These are phyloP conservation scores for Carallia pectinifolia DNA, from an alignment of 345 rosid genomes.

Conservation along the genomic window DNA sequence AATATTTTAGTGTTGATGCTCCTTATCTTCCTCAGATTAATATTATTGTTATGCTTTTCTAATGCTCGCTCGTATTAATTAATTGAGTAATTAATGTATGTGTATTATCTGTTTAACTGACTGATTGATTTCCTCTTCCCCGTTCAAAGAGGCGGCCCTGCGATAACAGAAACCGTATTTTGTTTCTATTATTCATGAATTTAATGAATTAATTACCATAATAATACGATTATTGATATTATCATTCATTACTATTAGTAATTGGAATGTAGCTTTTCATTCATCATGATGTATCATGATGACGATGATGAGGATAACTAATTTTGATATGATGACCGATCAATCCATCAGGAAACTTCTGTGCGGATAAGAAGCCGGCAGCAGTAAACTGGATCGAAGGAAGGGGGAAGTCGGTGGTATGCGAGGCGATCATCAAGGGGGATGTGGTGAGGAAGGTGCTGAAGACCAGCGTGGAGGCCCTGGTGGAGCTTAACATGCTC, in stretches of 20 bases:
- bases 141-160: too few relatives aligned
- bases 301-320: too few relatives aligned
- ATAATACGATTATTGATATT: too few relatives aligned
- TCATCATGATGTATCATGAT: too few relatives aligned
- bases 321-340: too few relatives aligned
- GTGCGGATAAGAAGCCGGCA: conserved; percentile 36
- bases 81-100: background rate
- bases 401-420: conserved; percentile 41
- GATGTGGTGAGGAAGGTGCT: conserved; percentile 39
- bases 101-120: too few relatives aligned
- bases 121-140: too few relatives aligned
- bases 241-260: too few relatives aligned
- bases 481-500: conserved; percentile 46
- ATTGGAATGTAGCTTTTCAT: too few relatives aligned
- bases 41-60: background rate
- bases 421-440: conserved; percentile 23
- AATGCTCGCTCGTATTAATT: background rate
- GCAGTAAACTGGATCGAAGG: conserved; percentile 48
- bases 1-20: too few relatives aligned
- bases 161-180: background rate
- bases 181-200: background rate
- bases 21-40: too few relatives aligned
- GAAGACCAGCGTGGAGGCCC: conserved; percentile 32
- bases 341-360: conserved; percentile 21
- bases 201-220: background rate